Evolutionary conservation across 495 filamentous ascomycete species (phyloP), one percentile per base, ranked within the genome.

Genomic region (Penicilliopsis zonata): DNA sequence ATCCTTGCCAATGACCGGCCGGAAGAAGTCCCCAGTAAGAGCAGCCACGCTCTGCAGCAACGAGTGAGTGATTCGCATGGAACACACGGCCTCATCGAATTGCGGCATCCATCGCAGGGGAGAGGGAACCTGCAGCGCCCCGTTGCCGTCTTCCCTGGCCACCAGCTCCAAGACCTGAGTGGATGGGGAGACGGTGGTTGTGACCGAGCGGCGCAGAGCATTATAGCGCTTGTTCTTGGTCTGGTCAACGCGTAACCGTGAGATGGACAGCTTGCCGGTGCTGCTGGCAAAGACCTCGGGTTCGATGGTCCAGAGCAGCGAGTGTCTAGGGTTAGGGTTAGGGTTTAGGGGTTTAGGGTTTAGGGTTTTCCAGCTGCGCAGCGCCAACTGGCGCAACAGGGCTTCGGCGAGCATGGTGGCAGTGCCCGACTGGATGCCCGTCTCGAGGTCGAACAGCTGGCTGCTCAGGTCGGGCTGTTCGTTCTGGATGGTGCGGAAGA

Each of bases 211-310:
- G 18, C 44, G 40, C 2, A 14, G 9, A 4, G 53, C 43, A 21
- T 55, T 58, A n/a, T 49, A 45, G n/a, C 44, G 37, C 29, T 45
- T 37, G 30, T 58, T 58, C 4, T 34, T 24, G 9, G 29, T 24
- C 2, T 18, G 14, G 14, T 41, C 41, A 2, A 17, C 23, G 4
- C 37, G 5, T 1, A 55, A 22, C 4, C 53, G 44, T 9, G 53
- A 49, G 28, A 58, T 45, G 7, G 49, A 13, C 2, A 37, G 29
- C 15, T 29, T 27, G n/a, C 42, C 44, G n/a, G n/a, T n/a, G n/a
- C 36, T 20, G 0, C 48, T 33, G 5, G 49, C n/a, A 15, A 36
- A 31, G 0, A 43, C 13, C 36, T 61, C 57, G 2, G 44, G 52
- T 36, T 61, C 57, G 8, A 20, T 37, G 5, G 44, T 41, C 51